A percentile compares a stretch with the other conserved stretches of the same genome.
Conservation (phyloP, 805 yeast genomes). For the Spathaspora arborariae region DNA sequence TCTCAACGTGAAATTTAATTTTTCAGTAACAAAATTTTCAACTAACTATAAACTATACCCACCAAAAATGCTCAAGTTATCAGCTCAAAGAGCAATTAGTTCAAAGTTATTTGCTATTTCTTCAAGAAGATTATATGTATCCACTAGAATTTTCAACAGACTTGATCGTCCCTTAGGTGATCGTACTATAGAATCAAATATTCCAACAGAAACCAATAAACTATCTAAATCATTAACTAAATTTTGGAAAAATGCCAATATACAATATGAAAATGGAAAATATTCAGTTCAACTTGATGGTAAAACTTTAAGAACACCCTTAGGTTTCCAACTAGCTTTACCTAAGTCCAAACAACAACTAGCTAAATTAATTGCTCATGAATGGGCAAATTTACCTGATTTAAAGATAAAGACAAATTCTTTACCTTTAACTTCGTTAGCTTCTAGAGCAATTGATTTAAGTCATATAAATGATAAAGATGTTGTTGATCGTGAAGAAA, state of each 20-base stretch:
- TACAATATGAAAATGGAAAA: conserved; percentile 27
- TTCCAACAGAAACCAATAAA: conserved; percentile 61
- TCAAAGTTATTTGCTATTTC: neutral
- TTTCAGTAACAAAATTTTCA: neutral
- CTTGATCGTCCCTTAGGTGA: conserved; percentile 20
- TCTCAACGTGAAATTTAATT: neutral
- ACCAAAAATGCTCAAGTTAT: conserved; percentile 2
- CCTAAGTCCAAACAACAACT: conserved; percentile 57
- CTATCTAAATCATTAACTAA: conserved; percentile 63
- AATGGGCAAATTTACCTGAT: conserved; percentile 76
- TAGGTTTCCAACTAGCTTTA: conserved; percentile 65
- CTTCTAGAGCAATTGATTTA: conserved; percentile 84
- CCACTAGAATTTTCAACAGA: neutral
- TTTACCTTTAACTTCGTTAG: conserved; percentile 83
- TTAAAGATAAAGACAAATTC: conserved; percentile 68
- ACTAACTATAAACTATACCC: neutral
- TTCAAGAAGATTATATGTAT: neutral
- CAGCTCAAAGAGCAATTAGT: neutral
- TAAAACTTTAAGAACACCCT: conserved; percentile 79
- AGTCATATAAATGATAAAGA: conserved; percentile 24
- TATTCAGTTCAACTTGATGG: conserved; percentile 64
- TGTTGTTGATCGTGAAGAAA: conserved; percentile 28
- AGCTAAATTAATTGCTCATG: conserved; percentile 77
- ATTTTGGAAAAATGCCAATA: conserved; percentile 77
- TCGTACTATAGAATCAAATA: conserved; percentile 47